Evolutionary conservation across 192 early-diverging fungal species (phyloP), one percentile per base, ranked within the genome.

Genomic region (Phlyctochytrium bullatum): DNA sequence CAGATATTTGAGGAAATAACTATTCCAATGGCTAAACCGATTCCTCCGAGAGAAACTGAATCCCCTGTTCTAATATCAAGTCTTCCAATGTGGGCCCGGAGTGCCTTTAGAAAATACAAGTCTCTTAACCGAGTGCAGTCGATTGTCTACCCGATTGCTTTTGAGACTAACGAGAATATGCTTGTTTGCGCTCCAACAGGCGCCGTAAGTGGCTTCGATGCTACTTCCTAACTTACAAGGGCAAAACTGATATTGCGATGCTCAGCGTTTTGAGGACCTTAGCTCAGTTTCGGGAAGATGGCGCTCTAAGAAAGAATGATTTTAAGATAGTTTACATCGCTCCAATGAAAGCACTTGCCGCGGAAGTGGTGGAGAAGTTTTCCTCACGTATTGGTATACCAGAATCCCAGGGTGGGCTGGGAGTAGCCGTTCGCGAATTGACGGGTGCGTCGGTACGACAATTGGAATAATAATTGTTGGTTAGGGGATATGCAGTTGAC

Each of bases 261-360:
- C 83, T 99, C 36, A 91, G 95, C 0, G 91, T 99, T 2, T 74
- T 99, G 3, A 83, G 92, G 16, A 89, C 89, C 1, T 67, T 99
- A 3, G 66, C 85, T 40, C 89, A 94, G 64, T 86, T 88, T 71
- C 64, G 71, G 17, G 71, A 70, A 12, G 58, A 75, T 36, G 72
- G 71, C 24, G 69, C 67, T 2, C 79, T 99, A 64, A 85, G 79
- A 17, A 91, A 88, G 71, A 87, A 91, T 50, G 91, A 94, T 60
- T 98, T 99, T 83, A 99, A 99, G 73, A 97, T 99, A 71, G 87
- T 99, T 0, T 99, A 98, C 72, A 90, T 99, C 6, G 97, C 96
- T 2, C 63, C 63, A 24, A 64, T 64, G 63, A 64, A 64, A 28
- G 63, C 63, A n/a, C 47, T 64, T 12, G 63, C 63, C 17, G 63